Percentiles rank a stretch among this genome's conserved stretches.
Conservation (phyloP, 2,329 filamentous ascomycete species). For the Xylariaceae sp. region DNA sequence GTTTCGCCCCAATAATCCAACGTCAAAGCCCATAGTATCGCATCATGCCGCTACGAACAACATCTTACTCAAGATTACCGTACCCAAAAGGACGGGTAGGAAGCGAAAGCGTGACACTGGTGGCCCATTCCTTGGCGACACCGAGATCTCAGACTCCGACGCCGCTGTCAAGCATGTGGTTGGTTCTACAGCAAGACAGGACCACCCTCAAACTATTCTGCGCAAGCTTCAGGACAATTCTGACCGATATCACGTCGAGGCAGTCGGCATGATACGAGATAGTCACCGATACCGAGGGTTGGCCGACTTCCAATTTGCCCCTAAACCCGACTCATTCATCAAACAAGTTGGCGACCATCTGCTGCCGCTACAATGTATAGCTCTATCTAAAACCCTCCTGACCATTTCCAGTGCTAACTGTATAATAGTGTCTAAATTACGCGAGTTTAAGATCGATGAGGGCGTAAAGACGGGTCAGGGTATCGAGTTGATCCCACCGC, state of each 20-base stretch:
- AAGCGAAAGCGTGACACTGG: conserved; percentile 79
- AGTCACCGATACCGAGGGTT: conserved; percentile 84
- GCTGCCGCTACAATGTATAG: conserved; percentile 66
- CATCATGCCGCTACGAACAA: conserved; percentile 76
- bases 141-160: conserved; percentile 29
- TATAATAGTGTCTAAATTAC: conserved; percentile 47
- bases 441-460: conserved; percentile 64
- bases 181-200: conserved; percentile 45
- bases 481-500: conserved; percentile 74
- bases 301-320: conserved; percentile 83
- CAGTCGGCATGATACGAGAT: conserved; percentile 70
- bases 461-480: conserved; percentile 57
- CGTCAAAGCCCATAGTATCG: conserved; percentile 75
- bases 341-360: conserved; percentile 68
- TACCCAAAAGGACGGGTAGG: conserved; percentile 82
- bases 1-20: conserved; percentile 74
- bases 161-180: conserved; percentile 27
- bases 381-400: background rate
- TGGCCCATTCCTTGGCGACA: conserved; percentile 57
- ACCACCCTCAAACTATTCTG: conserved; percentile 55
- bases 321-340: conserved; percentile 66
- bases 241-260: conserved; percentile 63
- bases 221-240: conserved; percentile 69
- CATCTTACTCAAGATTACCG: conserved; percentile 78
- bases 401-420: conserved; percentile 18